Evolutionary conservation across 2,329 filamentous ascomycete genomes (phyloP).

Genomic region (Sporothrix euskadiensis): DNA sequence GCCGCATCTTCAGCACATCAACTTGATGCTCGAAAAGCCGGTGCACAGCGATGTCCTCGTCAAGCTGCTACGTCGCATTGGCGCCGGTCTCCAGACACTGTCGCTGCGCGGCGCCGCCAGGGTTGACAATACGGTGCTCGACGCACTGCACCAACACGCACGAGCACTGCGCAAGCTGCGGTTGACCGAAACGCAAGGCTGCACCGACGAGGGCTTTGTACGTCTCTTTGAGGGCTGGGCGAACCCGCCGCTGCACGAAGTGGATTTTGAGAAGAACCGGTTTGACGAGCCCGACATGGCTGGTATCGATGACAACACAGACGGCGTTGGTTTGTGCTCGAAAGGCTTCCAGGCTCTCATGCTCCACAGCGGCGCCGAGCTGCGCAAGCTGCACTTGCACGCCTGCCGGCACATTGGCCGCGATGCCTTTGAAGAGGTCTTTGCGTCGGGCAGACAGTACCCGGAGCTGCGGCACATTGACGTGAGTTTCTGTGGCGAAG

Average conservation of each 20-base stretch:
- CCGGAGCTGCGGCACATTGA: constrained; percentile 70
- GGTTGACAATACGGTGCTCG: constrained; percentile 68
- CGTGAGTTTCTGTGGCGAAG: constrained; percentile 71
- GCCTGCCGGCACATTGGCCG: constrained; percentile 79
- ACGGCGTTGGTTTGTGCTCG: constrained; percentile 71
- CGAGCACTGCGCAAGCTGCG: constrained; percentile 71
- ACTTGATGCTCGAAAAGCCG: constrained; percentile 64
- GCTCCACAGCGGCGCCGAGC: constrained; percentile 69
- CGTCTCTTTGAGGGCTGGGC: constrained; percentile 73
- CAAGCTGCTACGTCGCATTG: constrained; percentile 62
- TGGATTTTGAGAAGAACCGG: constrained; percentile 77
- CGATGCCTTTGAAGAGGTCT: constrained; percentile 72
- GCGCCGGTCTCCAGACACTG: constrained; percentile 69
- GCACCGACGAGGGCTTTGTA: constrained; percentile 73
- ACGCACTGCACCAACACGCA: constrained; percentile 70
- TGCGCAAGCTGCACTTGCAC: constrained; percentile 73
- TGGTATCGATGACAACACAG: constrained; percentile 63
- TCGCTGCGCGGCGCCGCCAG: constrained; percentile 70
- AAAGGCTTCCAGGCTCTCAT: constrained; percentile 78
- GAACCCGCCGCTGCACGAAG: constrained; percentile 67
- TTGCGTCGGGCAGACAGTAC: constrained; percentile 62
- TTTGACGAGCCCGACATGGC: constrained; percentile 72
- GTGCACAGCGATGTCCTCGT: constrained; percentile 61
- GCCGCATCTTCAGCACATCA: constrained; percentile 68
- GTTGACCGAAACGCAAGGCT: constrained; percentile 72